phyloP scores from a whole-genome alignment of 306 rosid species.

The Biancaea sappan region DNA sequence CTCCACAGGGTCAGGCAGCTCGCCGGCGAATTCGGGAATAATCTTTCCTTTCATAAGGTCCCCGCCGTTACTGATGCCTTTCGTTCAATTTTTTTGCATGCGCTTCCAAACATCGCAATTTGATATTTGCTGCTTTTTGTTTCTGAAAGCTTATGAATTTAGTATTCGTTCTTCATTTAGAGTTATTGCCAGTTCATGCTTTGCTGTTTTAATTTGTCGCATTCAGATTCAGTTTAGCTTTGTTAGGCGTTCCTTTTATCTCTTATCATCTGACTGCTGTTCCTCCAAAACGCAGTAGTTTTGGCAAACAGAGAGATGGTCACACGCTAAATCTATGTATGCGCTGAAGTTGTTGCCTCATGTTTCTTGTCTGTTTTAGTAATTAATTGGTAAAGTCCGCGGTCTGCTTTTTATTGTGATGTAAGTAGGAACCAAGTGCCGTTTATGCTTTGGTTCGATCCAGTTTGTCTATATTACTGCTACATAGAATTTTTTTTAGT shows the following conservation, averaged over 20 bases:
- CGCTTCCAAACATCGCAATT: not conserved
- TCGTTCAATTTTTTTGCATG: not conserved
- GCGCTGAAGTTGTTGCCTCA: not conserved
- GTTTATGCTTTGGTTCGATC: constrained; percentile 23
- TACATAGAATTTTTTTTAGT: not conserved
- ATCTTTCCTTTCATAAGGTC: constrained; percentile 80
- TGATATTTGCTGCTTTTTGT: not conserved
- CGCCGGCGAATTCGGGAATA: constrained; percentile 69
- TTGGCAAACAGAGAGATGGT: constrained; percentile 16
- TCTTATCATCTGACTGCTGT: not conserved
- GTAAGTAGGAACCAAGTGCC: not conserved
- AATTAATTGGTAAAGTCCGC: constrained; percentile 26
- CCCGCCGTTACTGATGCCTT: not conserved
- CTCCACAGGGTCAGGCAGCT: constrained; percentile 66
- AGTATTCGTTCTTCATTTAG: not conserved
- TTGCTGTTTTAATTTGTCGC: not conserved
- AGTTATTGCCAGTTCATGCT: not conserved
- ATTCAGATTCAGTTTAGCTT: not conserved
- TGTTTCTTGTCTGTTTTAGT: constrained; percentile 21
- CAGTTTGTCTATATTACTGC: not conserved
- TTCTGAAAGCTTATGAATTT: not conserved
- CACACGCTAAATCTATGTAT: not conserved
- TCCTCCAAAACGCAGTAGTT: constrained; percentile 32
- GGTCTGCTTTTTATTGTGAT: constrained; percentile 23
- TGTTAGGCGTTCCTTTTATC: not conserved